Percentiles rank a stretch among this genome's conserved stretches.
Conservation (phyloP, 805 yeast genomes). For the Candida parachauliodes region DNA sequence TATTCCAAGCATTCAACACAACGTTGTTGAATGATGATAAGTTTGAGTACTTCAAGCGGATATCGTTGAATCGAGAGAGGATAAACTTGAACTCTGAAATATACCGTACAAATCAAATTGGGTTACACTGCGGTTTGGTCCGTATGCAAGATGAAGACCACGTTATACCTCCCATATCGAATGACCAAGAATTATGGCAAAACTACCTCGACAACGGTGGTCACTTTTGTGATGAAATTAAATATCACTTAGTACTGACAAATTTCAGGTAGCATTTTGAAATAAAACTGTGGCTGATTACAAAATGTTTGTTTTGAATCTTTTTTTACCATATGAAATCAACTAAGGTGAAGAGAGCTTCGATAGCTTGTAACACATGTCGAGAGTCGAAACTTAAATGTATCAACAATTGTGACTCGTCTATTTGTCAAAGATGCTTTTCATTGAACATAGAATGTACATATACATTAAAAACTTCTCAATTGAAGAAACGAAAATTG, state of each 20-base stretch:
- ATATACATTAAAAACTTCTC: slow-evolving; percentile 19
- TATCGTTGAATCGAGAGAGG: not conserved
- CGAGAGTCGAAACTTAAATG: slow-evolving; percentile 9
- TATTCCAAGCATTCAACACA: slow-evolving; percentile 15
- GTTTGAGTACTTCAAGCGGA: slow-evolving; percentile 15
- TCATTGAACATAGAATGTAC: slow-evolving; percentile 16
- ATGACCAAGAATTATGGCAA: slow-evolving; percentile 14
- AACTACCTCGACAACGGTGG: slow-evolving; percentile 12
- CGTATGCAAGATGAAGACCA: slow-evolving; percentile 3
- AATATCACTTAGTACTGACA: slow-evolving; percentile 7
- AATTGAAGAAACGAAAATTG: slow-evolving; percentile 14
- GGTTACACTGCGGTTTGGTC: slow-evolving; percentile 18
- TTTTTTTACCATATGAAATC: slow-evolving; percentile 4
- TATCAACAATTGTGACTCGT: slow-evolving; percentile 8
- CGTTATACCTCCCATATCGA: not conserved
- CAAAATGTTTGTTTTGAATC: no score
- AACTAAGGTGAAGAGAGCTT: slow-evolving; percentile 6
- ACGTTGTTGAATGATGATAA: slow-evolving; percentile 23
- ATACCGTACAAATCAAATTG: slow-evolving; percentile 20
- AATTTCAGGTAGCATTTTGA: slow-evolving; percentile 1
- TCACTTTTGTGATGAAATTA: slow-evolving; percentile 9
- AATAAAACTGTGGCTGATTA: slow-evolving; percentile 1
- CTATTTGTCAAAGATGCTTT: slow-evolving; percentile 17
- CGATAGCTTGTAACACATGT: slow-evolving; percentile 11
- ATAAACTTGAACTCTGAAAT: slow-evolving; percentile 13